Conservation (phyloP, 176 grass and related monocot species). For the Guadua angustifolia region DNA sequence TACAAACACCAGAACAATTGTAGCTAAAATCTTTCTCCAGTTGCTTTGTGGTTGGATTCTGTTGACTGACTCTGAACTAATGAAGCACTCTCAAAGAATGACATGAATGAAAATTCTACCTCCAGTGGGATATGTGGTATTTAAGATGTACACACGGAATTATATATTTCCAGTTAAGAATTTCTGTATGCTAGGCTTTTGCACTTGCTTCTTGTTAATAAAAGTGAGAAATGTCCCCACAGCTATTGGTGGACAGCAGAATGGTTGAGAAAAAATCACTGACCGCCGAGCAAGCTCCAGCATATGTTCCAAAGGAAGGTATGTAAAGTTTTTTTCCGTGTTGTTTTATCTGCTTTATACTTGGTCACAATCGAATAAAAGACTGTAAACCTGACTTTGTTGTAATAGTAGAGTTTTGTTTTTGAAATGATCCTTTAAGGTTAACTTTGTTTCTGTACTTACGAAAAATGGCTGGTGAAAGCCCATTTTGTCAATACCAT, state of each 20-base stretch:
- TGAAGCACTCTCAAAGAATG: not conserved
- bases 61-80: not conserved
- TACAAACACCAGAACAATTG: not conserved
- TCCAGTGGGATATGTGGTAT: not conserved
- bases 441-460: not conserved
- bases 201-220: constrained; percentile 10
- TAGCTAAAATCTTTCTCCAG: not conserved
- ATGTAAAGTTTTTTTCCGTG: constrained; percentile 33
- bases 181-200: constrained; percentile 4
- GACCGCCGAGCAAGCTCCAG: constrained; percentile 43
- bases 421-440: not conserved
- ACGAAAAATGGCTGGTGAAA: not conserved
- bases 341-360: constrained; percentile 7
- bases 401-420: not conserved
- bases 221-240: constrained; percentile 36
- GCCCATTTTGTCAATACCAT: constrained; percentile 18
- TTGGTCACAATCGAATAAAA: constrained; percentile 1
- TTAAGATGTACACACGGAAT: not conserved
- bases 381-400: not conserved
- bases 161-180: constrained; percentile 19
- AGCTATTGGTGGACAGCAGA: constrained; percentile 82
- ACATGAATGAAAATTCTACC: not conserved
- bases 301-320: constrained; percentile 67
- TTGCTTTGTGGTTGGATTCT: not conserved
- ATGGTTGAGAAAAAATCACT: constrained; percentile 62